These are phyloP conservation scores for Aspergillus sp. DNA, from an alignment of 2,329 filamentous ascomycete species.

Conservation along the genomic window DNA sequence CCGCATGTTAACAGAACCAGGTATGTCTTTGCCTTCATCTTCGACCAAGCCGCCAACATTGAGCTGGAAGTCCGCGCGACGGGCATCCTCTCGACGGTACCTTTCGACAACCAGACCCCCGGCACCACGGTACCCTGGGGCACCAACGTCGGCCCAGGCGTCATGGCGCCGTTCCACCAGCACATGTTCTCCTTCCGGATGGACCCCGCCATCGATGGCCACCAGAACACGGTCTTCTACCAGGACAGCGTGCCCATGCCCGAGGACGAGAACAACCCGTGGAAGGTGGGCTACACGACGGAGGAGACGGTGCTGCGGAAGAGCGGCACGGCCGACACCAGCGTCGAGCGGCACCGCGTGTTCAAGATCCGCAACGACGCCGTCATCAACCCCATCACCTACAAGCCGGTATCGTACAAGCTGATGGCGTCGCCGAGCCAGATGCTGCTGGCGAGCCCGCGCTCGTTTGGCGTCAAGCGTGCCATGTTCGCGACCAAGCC, in stretches of 20 bases:
- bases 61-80: constrained; percentile 69
- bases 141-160: constrained; percentile 68
- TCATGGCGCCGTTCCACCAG: constrained; percentile 70
- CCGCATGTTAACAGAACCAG: neutral
- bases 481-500: constrained; percentile 54
- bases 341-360: constrained; percentile 47
- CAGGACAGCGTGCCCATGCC: constrained; percentile 56
- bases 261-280: constrained; percentile 58
- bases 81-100: constrained; percentile 66
- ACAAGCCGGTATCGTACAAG: constrained; percentile 52
- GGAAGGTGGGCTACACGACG: constrained; percentile 61
- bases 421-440: constrained; percentile 49
- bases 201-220: constrained; percentile 61
- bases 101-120: constrained; percentile 58
- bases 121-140: constrained; percentile 65
- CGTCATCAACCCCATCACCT: constrained; percentile 45
- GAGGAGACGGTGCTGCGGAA: constrained; percentile 50
- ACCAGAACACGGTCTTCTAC: constrained; percentile 53
- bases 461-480: constrained; percentile 46
- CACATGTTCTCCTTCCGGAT: constrained; percentile 71
- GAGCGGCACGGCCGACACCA: constrained; percentile 54
- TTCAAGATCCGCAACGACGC: constrained; percentile 55
- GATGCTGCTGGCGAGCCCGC: constrained; percentile 48
- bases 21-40: constrained; percentile 70
- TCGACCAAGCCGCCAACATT: constrained; percentile 69